Percentiles rank a stretch among this genome's conserved stretches.
Evolutionary conservation across 2,329 filamentous ascomycete genomes (phyloP).

Genomic region (Alternaria dauci): DNA sequence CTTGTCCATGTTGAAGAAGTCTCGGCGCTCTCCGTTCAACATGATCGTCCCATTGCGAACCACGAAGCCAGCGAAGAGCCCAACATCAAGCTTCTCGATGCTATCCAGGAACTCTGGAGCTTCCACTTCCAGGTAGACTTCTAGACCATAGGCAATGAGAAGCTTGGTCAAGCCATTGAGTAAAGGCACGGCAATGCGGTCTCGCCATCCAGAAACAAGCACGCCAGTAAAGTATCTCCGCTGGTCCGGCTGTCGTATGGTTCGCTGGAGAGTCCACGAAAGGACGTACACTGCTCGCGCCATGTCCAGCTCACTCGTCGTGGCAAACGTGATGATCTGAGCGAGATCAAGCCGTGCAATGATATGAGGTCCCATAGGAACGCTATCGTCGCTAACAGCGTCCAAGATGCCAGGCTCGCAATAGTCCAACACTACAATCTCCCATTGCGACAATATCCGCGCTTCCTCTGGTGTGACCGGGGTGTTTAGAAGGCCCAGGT

Average conservation of each 20-base stretch:
- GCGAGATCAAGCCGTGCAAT: constrained; percentile 45
- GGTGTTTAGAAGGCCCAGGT: constrained; percentile 39
- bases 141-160: constrained; percentile 42
- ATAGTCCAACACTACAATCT: constrained; percentile 44
- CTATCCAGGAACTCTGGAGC: constrained; percentile 46
- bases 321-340: constrained; percentile 31
- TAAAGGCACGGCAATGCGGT: constrained; percentile 37
- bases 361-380: constrained; percentile 41
- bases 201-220: constrained; percentile 46
- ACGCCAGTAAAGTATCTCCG: constrained; percentile 45
- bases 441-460: constrained; percentile 43
- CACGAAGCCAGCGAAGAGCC: constrained; percentile 41
- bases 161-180: constrained; percentile 44
- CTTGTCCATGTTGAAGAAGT: constrained; percentile 52
- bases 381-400: constrained; percentile 33
- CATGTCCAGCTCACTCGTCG: constrained; percentile 37
- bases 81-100: constrained; percentile 34
- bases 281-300: constrained; percentile 36
- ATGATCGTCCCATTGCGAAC: constrained; percentile 50
- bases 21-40: constrained; percentile 45
- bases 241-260: constrained; percentile 34
- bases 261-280: constrained; percentile 34
- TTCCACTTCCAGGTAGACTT: constrained; percentile 46
- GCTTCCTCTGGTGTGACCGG: constrained; percentile 39
- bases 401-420: constrained; percentile 42